A percentile compares a stretch with the other conserved stretches of the same genome.
Evolutionary conservation across 768 basidiomycete species (phyloP).

Genomic region (Naganishia antarctica): DNA sequence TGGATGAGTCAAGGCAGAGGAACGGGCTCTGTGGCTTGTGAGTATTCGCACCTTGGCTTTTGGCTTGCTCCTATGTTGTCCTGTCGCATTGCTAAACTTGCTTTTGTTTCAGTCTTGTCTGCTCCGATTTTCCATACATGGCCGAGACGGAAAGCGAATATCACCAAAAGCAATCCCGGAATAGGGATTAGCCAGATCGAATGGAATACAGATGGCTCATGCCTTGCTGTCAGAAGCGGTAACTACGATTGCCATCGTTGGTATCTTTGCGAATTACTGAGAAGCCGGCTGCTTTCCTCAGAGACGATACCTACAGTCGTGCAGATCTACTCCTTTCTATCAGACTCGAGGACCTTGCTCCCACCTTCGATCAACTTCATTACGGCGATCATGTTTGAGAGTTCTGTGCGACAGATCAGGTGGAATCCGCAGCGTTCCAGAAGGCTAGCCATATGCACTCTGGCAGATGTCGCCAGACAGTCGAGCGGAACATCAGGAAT

Average conservation of each 20-base stretch:
- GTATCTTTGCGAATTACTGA: background rate
- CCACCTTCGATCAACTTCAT: conserved; percentile 56
- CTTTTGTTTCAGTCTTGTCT: conserved; percentile 17
- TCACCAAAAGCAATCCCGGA: background rate
- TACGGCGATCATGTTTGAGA: conserved; percentile 63
- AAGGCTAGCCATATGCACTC: conserved; percentile 64
- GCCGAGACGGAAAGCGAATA: conserved; percentile 5
- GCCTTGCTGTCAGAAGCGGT: conserved; percentile 73
- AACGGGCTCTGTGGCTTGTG: conserved; percentile 82
- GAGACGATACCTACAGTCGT: conserved; percentile 55
- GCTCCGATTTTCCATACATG: background rate
- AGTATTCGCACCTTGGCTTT: too few species aligned
- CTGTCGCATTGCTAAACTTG: too few species aligned
- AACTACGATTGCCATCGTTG: conserved; percentile 26
- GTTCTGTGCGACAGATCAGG: conserved; percentile 59
- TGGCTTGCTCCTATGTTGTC: too few species aligned
- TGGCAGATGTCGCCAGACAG: conserved; percentile 62
- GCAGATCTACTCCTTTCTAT: conserved; percentile 69
- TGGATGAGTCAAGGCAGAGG: conserved; percentile 82
- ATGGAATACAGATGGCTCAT: conserved; percentile 72
- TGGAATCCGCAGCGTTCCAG: conserved; percentile 86
- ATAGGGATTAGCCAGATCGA: conserved; percentile 67
- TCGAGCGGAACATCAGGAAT: conserved; percentile 7
- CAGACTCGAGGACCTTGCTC: conserved; percentile 57
- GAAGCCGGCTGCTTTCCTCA: background rate